phyloP scores from a whole-genome alignment of 495 filamentous ascomycete species.

The Aspergillus sclerotiicarbonarius region DNA sequence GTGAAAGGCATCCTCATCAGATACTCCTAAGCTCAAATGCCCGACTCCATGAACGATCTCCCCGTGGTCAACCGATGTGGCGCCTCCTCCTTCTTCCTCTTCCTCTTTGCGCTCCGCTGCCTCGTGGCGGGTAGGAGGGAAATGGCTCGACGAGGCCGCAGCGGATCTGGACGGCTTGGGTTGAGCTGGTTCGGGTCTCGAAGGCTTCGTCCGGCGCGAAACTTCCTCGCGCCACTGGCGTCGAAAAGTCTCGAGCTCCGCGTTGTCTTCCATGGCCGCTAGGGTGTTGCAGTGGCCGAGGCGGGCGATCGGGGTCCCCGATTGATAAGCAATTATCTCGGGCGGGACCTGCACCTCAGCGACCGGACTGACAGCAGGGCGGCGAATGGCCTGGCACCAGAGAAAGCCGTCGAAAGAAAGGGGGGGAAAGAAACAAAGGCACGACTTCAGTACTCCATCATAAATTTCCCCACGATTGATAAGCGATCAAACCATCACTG shows the following conservation, averaged over 20 bases:
- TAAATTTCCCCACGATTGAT: background rate
- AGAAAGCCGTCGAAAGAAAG: background rate
- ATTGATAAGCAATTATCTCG: slow-evolving; percentile 26
- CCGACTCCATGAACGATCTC: slow-evolving; percentile 43
- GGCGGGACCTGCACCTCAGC: background rate
- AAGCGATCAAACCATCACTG: background rate
- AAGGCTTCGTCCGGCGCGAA: slow-evolving; percentile 47
- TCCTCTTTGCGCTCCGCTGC: slow-evolving; percentile 38
- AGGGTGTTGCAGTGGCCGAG: slow-evolving; percentile 9
- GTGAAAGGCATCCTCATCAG: slow-evolving; percentile 34
- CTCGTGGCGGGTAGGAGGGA: slow-evolving; percentile 36
- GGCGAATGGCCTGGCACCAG: background rate
- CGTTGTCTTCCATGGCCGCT: slow-evolving; percentile 57
- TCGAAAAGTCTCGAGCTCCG: slow-evolving; percentile 78
- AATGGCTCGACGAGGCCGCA: slow-evolving; percentile 23
- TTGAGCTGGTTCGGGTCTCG: slow-evolving; percentile 10
- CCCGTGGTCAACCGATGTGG: slow-evolving; percentile 38
- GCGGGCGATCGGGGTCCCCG: slow-evolving; percentile 10
- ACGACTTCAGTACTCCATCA: background rate
- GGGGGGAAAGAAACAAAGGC: background rate
- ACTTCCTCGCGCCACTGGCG: slow-evolving; percentile 84
- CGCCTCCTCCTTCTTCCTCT: slow-evolving; percentile 35
- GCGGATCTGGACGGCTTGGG: slow-evolving; percentile 26
- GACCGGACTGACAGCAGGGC: background rate
- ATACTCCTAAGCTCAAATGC: slow-evolving; percentile 27